Percentiles rank a stretch among this genome's conserved stretches.
These are phyloP conservation scores for Cystobasidium slooffiae DNA, from an alignment of 1,284 basidiomycete genomes.

Conservation along the genomic window DNA sequence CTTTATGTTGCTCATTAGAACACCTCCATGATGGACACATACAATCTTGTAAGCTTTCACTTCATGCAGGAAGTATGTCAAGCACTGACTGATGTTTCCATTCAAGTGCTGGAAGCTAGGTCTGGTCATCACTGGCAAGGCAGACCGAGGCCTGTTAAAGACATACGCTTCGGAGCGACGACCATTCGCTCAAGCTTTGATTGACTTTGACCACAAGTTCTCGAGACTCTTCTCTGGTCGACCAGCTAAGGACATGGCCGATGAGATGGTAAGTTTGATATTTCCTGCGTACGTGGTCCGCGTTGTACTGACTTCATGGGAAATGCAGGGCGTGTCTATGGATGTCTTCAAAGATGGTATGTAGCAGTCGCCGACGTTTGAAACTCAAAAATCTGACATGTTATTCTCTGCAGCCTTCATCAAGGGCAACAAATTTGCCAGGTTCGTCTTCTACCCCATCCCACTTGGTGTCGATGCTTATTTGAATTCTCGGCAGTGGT, in stretches of 20 bases:
- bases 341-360: slow-evolving; percentile 43
- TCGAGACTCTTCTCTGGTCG: slow-evolving; percentile 76
- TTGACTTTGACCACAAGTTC: slow-evolving; percentile 72
- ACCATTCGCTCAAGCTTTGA: slow-evolving; percentile 73
- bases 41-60: slow-evolving; percentile 53
- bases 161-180: slow-evolving; percentile 77
- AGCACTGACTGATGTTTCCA: not conserved
- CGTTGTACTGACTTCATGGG: not conserved
- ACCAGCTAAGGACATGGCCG: slow-evolving; percentile 57
- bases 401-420: too few relatives aligned
- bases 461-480: not conserved
- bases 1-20: slow-evolving; percentile 64
- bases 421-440: slow-evolving; percentile 51
- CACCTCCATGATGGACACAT: slow-evolving; percentile 74
- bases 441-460: slow-evolving; percentile 1
- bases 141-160: slow-evolving; percentile 67
- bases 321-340: slow-evolving; percentile 40
- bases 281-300: too few relatives aligned
- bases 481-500: too few relatives aligned
- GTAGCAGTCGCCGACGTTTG: not conserved
- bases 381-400: too few relatives aligned
- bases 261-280: slow-evolving; percentile 18
- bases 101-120: slow-evolving; percentile 68
- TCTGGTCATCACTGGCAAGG: slow-evolving; percentile 73
- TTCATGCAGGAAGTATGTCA: not conserved